A percentile compares a stretch with the other conserved stretches of the same genome.
These are phyloP conservation scores for Aegilops sharonensis DNA, from an alignment of 176 grass and related monocot genomes.

Conservation along the genomic window DNA sequence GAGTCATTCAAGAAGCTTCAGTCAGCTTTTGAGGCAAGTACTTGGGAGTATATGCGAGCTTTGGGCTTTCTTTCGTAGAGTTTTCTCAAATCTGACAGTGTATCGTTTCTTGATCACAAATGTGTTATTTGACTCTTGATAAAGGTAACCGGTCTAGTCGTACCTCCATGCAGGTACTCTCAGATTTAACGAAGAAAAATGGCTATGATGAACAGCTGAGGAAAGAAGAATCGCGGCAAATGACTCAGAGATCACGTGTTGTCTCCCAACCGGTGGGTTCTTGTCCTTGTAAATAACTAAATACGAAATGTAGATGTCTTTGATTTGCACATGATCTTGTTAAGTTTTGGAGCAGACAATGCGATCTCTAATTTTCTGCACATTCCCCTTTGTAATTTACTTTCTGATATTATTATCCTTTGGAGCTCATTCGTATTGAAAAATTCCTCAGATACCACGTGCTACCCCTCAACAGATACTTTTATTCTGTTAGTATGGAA, in stretches of 20 bases:
- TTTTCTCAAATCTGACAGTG: neutral
- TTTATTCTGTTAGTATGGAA: neutral
- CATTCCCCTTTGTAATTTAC: neutral
- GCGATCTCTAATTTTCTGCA: slow-evolving; percentile 2
- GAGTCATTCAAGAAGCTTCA: slow-evolving; percentile 99
- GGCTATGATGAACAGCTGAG: slow-evolving; percentile 84
- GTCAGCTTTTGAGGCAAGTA: slow-evolving; percentile 92
- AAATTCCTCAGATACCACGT: slow-evolving; percentile 47
- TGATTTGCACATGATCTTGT: neutral
- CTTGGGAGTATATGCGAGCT: slow-evolving; percentile 7
- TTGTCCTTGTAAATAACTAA: slow-evolving; percentile 10
- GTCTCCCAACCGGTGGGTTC: slow-evolving; percentile 70
- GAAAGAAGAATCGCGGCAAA: slow-evolving; percentile 81
- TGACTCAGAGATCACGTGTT: slow-evolving; percentile 54
- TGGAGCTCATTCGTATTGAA: neutral
- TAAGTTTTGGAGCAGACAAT: neutral
- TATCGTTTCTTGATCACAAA: slow-evolving; percentile 12
- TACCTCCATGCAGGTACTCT: slow-evolving; percentile 63
- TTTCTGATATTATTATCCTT: neutral
- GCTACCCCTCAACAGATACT: slow-evolving; percentile 53
- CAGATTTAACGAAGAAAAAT: slow-evolving; percentile 88
- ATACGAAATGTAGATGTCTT: slow-evolving; percentile 1
- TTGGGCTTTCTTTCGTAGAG: slow-evolving; percentile 20
- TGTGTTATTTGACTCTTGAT: neutral
- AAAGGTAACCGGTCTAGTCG: slow-evolving; percentile 31